phyloP scores from a whole-genome alignment of 177 flowering plant genomes.

The Vitis hybrid region DNA sequence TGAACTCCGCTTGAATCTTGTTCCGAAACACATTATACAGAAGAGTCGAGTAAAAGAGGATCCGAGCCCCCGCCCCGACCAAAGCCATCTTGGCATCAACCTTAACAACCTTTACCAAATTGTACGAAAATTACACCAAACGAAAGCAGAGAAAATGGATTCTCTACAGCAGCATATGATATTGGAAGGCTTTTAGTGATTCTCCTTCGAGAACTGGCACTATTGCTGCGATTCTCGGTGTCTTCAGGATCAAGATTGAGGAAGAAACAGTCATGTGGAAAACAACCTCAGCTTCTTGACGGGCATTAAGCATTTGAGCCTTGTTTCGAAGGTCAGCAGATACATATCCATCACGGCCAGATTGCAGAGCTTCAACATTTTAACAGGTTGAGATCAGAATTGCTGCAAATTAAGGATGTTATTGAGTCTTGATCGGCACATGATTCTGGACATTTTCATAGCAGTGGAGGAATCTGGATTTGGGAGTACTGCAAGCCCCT shows the following conservation, averaged over 20 bases:
- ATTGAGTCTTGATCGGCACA: no score
- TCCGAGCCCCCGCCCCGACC: constrained; percentile 84
- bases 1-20: constrained; percentile 75
- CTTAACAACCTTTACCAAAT: constrained; percentile 15
- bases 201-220: background rate
- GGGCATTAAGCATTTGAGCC: no score
- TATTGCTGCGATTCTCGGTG: background rate
- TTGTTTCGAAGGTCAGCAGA: no score
- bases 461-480: no score
- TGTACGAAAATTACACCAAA: background rate
- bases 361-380: no score
- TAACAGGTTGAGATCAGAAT: no score
- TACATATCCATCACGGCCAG: no score
- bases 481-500: no score
- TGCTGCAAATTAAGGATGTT: no score
- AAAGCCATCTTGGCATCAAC: constrained; percentile 61
- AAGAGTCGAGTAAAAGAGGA: constrained; percentile 86
- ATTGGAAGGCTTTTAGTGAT: background rate
- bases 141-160: background rate
- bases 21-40: constrained; percentile 77
- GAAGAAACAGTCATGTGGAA: background rate
- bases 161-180: background rate
- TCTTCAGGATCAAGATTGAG: no score
- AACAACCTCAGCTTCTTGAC: no score
- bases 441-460: no score